Percentiles rank a stretch among this genome's conserved stretches.
phyloP scores from a whole-genome alignment of 768 basidiomycete species.

The Lyophyllum decastes region DNA sequence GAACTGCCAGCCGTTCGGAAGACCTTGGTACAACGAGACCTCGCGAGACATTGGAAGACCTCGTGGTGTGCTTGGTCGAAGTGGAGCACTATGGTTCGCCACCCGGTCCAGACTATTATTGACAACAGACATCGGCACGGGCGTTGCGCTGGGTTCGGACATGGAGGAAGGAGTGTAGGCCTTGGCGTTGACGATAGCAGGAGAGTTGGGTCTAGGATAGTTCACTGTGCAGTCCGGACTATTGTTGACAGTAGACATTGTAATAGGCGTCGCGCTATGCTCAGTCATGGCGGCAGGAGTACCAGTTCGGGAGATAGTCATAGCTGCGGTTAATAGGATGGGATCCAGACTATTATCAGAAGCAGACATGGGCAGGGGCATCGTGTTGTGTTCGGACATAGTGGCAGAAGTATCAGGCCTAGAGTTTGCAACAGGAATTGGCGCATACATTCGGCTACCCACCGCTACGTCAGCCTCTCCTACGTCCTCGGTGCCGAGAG shows the following conservation, averaged over 20 bases:
- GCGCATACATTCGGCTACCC: background rate
- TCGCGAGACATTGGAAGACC: constrained; percentile 43
- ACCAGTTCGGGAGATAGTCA: no score
- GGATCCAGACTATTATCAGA: constrained; percentile 4
- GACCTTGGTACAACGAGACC: constrained; percentile 46
- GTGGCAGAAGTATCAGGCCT: background rate
- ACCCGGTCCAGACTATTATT: constrained; percentile 5
- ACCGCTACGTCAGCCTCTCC: background rate
- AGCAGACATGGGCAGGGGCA: background rate
- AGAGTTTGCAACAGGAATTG: background rate
- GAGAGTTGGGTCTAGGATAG: no score
- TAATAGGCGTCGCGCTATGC: no score
- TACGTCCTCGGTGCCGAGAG: constrained; percentile 1
- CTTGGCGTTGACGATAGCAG: no score
- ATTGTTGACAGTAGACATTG: no score
- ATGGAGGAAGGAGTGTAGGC: background rate
- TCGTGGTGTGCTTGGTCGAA: constrained; percentile 10
- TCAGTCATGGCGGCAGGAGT: background rate
- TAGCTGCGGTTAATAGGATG: constrained; percentile 3
- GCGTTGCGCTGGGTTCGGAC: constrained; percentile 1
- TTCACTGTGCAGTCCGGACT: no score
- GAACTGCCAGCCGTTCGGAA: constrained; percentile 51
- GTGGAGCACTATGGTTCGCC: constrained; percentile 11
- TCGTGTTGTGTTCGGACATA: background rate
- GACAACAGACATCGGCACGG: background rate